Percentiles rank a stretch among this genome's conserved stretches.
These are phyloP conservation scores for Fulvia fulva DNA, from an alignment of 2,329 filamentous ascomycete species.

Conservation along the genomic window DNA sequence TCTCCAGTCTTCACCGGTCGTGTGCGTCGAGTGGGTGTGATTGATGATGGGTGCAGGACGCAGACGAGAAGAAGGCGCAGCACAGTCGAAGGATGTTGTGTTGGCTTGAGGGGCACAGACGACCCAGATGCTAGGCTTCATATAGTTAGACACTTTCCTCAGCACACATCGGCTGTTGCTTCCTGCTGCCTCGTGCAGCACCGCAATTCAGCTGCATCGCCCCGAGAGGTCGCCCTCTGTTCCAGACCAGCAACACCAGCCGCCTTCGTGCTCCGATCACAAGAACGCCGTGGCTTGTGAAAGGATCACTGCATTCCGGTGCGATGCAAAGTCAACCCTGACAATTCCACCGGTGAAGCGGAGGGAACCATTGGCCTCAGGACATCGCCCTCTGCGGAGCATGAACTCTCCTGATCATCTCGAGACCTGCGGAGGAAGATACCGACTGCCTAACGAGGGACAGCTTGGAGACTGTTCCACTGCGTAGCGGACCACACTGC, in stretches of 20 bases:
- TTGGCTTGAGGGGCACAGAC: neutral
- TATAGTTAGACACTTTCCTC: neutral
- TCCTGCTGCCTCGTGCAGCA: neutral
- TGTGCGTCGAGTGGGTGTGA: neutral
- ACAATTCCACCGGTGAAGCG: no score
- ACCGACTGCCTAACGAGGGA: no score
- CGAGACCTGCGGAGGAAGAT: no score
- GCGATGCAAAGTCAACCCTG: no score
- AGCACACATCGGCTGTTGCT: neutral
- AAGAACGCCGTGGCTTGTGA: neutral
- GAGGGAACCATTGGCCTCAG: no score
- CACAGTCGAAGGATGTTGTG: neutral
- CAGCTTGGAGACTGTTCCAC: no score
- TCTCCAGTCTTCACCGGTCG: neutral
- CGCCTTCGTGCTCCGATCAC: neutral
- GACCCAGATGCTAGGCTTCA: neutral
- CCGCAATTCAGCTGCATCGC: neutral
- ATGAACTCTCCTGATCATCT: no score
- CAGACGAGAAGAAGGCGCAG: neutral
- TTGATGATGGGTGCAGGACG: neutral
- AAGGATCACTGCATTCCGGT: no score
- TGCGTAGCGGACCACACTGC: no score
- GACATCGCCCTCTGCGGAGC: no score
- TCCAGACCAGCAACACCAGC: neutral
- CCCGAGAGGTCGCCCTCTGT: neutral